phyloP scores from a whole-genome alignment of 371 early-diverging fungal genomes.

The Apophysomyces variabilis region DNA sequence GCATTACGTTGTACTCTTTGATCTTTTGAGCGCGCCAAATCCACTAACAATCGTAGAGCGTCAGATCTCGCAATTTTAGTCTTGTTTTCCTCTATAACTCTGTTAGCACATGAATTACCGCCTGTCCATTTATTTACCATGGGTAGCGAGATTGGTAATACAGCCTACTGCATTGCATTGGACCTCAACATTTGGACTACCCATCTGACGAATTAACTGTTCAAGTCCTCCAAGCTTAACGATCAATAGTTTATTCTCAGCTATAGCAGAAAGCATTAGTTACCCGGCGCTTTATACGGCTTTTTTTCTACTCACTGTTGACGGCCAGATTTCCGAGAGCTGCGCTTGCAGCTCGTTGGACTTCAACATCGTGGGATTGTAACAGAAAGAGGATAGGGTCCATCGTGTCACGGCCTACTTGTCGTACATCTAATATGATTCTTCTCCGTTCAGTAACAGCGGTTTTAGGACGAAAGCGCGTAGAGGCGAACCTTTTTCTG shows the following conservation, averaged over 20 bases:
- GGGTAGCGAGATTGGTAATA: conserved; percentile 92
- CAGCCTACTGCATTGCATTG: conserved; percentile 97
- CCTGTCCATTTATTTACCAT: conserved; percentile 53
- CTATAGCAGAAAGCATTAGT: conserved; percentile 38
- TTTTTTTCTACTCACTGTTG: conserved; percentile 59
- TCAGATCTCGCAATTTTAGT: conserved; percentile 86
- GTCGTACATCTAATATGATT: conserved; percentile 67
- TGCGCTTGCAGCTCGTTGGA: conserved; percentile 88
- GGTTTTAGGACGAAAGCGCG: background rate
- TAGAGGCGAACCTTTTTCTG: conserved; percentile 70
- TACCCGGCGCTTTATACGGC: background rate
- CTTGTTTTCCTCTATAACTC: conserved; percentile 83
- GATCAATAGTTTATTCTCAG: conserved; percentile 85
- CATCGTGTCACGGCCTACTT: conserved; percentile 78
- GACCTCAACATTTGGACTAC: conserved; percentile 86
- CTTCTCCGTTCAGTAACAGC: background rate
- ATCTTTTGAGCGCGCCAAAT: conserved; percentile 84
- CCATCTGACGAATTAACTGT: conserved; percentile 89
- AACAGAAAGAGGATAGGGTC: conserved; percentile 85
- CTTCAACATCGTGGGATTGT: conserved; percentile 86
- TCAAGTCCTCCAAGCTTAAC: conserved; percentile 88
- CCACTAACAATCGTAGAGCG: conserved; percentile 76
- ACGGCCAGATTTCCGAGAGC: conserved; percentile 92
- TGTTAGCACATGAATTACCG: background rate
- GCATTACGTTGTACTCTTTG: conserved; percentile 92